Conservation (phyloP, 2,329 filamentous ascomycete species). For the Dactylonectria estremocensis region DNA sequence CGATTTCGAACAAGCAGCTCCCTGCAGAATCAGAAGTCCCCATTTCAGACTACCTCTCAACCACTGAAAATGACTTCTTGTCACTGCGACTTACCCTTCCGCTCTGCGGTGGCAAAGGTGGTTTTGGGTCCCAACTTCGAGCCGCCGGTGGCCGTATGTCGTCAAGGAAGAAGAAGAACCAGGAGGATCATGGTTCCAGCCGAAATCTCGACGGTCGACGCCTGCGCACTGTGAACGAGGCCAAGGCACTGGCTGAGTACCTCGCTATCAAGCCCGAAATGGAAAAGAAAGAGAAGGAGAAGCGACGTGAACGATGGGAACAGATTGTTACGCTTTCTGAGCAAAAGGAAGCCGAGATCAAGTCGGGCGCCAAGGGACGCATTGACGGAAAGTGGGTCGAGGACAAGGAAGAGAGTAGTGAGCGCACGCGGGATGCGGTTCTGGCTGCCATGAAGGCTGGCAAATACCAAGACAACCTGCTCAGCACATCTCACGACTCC, state of each 20-base stretch:
- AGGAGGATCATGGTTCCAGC: conserved; percentile 90
- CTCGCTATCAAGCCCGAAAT: conserved; percentile 96
- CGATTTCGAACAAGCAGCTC: conserved; percentile 82
- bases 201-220: conserved; percentile 93
- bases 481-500: conserved; percentile 67
- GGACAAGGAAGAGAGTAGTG: conserved; percentile 90
- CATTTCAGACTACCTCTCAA: conserved; percentile 74
- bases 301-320: conserved; percentile 87
- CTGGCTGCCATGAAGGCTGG: conserved; percentile 78
- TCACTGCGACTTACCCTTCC: conserved; percentile 85
- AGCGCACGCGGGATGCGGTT: conserved; percentile 85
- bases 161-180: conserved; percentile 88
- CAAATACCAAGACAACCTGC: conserved; percentile 72
- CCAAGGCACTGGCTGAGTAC: conserved; percentile 95
- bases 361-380: conserved; percentile 78
- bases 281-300: conserved; percentile 94
- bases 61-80: conserved; percentile 76
- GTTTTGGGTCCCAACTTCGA: conserved; percentile 96
- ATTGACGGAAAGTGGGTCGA: conserved; percentile 96
- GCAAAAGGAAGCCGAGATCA: conserved; percentile 85
- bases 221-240: conserved; percentile 92
- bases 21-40: conserved; percentile 65
- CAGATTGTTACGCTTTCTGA: conserved; percentile 90
- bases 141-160: conserved; percentile 99
- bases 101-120: conserved; percentile 94